Evolutionary conservation across 2,329 filamentous ascomycete species (phyloP).

Genomic region (Hirsutella thompsonii): DNA sequence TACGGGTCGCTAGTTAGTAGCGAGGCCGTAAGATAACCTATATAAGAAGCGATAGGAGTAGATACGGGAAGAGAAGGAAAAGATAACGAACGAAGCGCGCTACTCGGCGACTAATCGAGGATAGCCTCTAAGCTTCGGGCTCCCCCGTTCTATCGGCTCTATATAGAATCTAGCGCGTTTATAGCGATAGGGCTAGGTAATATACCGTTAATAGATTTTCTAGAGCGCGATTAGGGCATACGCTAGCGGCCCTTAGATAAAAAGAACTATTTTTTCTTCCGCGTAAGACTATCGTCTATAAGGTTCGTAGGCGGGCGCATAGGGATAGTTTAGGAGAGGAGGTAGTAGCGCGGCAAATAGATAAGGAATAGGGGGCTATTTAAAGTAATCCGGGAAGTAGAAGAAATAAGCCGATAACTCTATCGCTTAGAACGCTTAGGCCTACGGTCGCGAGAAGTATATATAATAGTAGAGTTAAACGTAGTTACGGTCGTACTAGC

Average conservation of each 20-base stretch:
- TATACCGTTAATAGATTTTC: neutral
- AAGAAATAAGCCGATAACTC: neutral
- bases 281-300: neutral
- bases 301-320: neutral
- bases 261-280: neutral
- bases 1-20: neutral
- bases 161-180: neutral
- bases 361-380: neutral
- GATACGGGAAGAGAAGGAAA: neutral
- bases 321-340: neutral
- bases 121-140: neutral
- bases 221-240: neutral
- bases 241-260: neutral
- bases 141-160: neutral
- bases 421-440: neutral
- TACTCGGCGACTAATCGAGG: neutral
- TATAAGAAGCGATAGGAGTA: neutral
- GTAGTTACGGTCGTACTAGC: neutral
- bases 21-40: neutral
- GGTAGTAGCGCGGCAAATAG: slow-evolving; percentile 1
- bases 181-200: neutral
- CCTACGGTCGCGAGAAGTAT: neutral
- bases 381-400: neutral
- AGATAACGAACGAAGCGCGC: neutral
- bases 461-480: neutral